A percentile compares a stretch with the other conserved stretches of the same genome.
Conservation (phyloP, 352 stramenopile genomes). For the Pythium aquatile region DNA sequence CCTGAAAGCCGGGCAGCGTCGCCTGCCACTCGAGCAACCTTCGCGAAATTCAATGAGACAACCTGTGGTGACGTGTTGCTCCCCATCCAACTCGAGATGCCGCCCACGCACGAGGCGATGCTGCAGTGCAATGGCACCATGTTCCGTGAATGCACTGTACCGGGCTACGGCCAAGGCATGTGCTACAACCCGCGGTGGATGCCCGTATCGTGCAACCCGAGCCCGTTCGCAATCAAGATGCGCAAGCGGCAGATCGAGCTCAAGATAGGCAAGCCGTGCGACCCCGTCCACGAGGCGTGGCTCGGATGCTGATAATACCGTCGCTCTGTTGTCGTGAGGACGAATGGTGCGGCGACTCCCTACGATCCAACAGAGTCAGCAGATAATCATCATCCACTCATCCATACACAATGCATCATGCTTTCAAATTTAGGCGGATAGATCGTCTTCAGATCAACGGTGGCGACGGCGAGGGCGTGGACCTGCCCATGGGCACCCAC, state of each 20-base stretch:
- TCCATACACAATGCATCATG: not conserved
- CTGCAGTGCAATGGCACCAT: constrained; percentile 39
- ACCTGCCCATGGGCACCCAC: constrained; percentile 21
- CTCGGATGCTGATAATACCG: constrained; percentile 1
- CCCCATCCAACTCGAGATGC: not conserved
- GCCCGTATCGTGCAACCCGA: constrained; percentile 10
- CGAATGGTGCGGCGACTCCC: no score
- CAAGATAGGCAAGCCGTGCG: not conserved
- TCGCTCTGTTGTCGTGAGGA: no score
- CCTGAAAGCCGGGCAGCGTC: not conserved
- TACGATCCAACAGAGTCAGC: no score
- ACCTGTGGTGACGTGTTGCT: not conserved
- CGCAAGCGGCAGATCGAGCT: constrained; percentile 5
- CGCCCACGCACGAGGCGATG: constrained; percentile 16
- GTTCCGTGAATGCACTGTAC: constrained; percentile 33
- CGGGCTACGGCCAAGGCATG: constrained; percentile 7
- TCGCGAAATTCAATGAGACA: not conserved
- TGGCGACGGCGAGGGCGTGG: not conserved
- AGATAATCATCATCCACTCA: no score
- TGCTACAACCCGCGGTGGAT: constrained; percentile 21
- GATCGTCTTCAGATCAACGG: not conserved
- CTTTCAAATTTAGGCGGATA: not conserved
- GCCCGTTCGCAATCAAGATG: constrained; percentile 15
- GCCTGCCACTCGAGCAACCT: not conserved
- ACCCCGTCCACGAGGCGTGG: constrained; percentile 5